These are phyloP conservation scores for Heimioporus sp. DNA, from an alignment of 768 basidiomycete genomes.

Conservation along the genomic window DNA sequence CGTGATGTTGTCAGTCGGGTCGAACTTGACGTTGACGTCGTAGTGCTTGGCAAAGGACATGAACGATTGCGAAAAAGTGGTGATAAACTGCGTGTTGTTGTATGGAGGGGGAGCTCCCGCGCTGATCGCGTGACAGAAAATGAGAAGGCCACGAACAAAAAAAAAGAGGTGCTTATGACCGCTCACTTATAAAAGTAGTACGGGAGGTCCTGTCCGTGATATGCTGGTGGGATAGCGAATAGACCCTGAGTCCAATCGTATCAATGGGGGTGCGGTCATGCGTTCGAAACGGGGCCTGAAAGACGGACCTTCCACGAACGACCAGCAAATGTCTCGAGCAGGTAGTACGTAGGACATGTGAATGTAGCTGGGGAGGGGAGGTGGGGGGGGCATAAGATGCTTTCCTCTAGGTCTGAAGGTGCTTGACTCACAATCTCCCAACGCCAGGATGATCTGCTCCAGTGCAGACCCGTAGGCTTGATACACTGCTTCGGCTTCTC, in stretches of 20 bases:
- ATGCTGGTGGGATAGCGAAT: conserved; percentile 30
- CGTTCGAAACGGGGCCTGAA: conserved; percentile 14
- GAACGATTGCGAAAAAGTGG: conserved; percentile 27
- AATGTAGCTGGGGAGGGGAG: conserved; percentile 30
- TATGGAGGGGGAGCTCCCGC: conserved; percentile 14
- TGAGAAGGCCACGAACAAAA: no score
- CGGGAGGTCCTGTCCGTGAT: conserved; percentile 31
- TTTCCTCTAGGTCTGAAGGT: no score
- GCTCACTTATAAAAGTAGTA: conserved; percentile 40
- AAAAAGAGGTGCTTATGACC: no score
- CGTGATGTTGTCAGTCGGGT: conserved; percentile 16
- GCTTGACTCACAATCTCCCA: conserved; percentile 41
- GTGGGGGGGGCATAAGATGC: background rate
- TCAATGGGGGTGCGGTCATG: no score
- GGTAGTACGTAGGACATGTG: conserved; percentile 34
- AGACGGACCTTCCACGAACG: conserved; percentile 34
- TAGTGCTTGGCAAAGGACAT: conserved; percentile 19
- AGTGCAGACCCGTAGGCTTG: conserved; percentile 28
- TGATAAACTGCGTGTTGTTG: conserved; percentile 28
- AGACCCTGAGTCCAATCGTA: no score
- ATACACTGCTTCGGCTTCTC: conserved; percentile 30
- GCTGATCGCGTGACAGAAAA: no score
- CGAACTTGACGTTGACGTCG: conserved; percentile 21
- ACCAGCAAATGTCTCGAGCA: conserved; percentile 30
- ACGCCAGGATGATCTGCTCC: conserved; percentile 34